Evolutionary conservation across 148 eudicot species (phyloP).

Genomic region (Cornus kousa): DNA sequence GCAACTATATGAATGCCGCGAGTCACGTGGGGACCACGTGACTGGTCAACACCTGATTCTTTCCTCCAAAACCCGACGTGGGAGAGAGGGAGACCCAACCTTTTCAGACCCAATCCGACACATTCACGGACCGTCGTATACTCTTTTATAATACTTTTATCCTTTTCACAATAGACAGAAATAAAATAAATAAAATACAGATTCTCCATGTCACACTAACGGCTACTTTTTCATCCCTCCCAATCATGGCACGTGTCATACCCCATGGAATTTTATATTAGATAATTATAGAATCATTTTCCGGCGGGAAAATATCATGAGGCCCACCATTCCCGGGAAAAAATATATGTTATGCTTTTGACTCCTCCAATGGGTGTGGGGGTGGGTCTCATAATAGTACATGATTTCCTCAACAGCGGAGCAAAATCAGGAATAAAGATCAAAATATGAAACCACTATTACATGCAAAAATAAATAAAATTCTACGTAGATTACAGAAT

Average conservation of each 20-base stretch:
- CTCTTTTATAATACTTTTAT: too few species aligned
- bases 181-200: not conserved
- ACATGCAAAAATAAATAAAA: not conserved
- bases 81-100: not conserved
- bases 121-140: not conserved
- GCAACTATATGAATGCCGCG: not conserved
- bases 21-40: constrained; percentile 1
- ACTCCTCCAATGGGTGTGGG: too few species aligned
- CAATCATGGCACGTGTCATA: not conserved
- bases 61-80: not conserved
- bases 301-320: not conserved
- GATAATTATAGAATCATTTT: not conserved
- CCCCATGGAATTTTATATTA: too few species aligned
- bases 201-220: not conserved
- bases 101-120: not conserved
- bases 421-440: not conserved
- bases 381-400: not conserved
- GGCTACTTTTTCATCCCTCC: constrained; percentile 10
- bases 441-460: not conserved
- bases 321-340: not conserved
- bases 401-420: not conserved
- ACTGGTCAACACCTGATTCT: not conserved
- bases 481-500: constrained; percentile 5
- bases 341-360: not conserved
- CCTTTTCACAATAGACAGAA: not conserved